Base-by-base conservation (phyloP, 2,329 filamentous ascomycete genomes). In the Esteya vermicola region DNA sequence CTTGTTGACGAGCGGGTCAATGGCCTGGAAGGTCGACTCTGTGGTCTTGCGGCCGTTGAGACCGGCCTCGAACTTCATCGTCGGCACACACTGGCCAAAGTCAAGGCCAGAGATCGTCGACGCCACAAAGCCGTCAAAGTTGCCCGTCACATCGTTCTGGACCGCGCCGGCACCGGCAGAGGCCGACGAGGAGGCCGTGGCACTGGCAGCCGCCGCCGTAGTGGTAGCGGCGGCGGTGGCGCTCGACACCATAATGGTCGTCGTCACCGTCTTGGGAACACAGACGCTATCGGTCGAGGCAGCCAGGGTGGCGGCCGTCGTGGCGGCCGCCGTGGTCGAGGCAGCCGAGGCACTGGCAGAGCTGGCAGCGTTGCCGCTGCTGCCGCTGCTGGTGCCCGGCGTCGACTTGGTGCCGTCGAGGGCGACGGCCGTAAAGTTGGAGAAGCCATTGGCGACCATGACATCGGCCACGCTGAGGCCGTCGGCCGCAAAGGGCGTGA, bases 1-100 rank as follows among this genome's bases (percentile, higher is more conserved):
- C 52, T 73, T 61, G 47, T 72, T 68, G 43, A 79, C 68, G 16
- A 71, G 58, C 9, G 72, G 60, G 53, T 82, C 78, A 36, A 68
- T 68, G 38, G 79, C 70, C 56, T 78, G 73, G 70, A 82, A 83
- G 38, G 78, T 80, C 57, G 70, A 75, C 57, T 80, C 77, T 41
- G 61, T 64, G 18, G 64, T 64, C 12, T 64, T 58, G 42, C 75
- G 72, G 30, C 68, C 68, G 59, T 65, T 61, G 25, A 72, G 68
- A 16, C 73, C 75, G 42, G 65, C 68, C 46, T 71, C 63, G 54
- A 72, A 75, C 54, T 75, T 69, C 49, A 73, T 70, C n/a, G 68
- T 72, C 4, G 71, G 71, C 28, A 61, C 59, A 57, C 69, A 74
- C 27, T 56, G 55, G 40, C 70, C 70, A 48, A 74, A 72, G 60